Evolutionary conservation across 345 rosid species (phyloP), one percentile per base, ranked within the genome.

Genomic region (Adansonia digitata): DNA sequence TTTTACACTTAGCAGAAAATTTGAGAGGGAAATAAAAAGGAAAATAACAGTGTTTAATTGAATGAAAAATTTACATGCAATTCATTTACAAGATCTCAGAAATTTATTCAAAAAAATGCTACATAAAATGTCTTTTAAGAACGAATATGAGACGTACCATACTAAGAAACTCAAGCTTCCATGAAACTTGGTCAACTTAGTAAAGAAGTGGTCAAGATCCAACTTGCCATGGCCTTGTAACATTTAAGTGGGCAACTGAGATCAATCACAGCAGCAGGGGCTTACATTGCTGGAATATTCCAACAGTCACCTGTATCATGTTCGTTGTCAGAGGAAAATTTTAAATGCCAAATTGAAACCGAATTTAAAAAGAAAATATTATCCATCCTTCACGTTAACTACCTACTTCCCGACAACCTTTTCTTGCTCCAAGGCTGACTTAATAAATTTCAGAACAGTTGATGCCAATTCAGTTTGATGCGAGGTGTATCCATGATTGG

Each of bases 381-480:
- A 69, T 18, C 59, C 56, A 6, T 39, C 4, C 14, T 22, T 68
- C 39, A 68, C 56, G 8, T 42, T 7, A 35, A 40, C 43, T 27
- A 35, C 69, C 69, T 59, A 73, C 1, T 73, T 43, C 14, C 66
- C 12, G 51, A 49, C 72, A 55, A 20, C 62, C 70, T 68, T 64
- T 20, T 82, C 80, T 70, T 64, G 71, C 70, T 74, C 71, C 53
- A 82, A 46, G 52, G 66, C 66, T 18, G 78, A 74, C 81, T 80
- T 82, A 56, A 92, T 65, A 75, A 92, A 94, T 18, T 86, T 82
- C 31, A 86, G 35, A 53, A 89, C 89, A 9, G 68, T n/a, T 5
- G 88, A 80, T 40, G 86, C 82, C 51, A 92, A 76, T 68, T 87
- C 81, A 46, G 78, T 42, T 81, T 90, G 94, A 80, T 92, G 91